These are phyloP conservation scores for Lanmaoa pseudosensibilis DNA, from an alignment of 768 basidiomycete genomes.

Conservation along the genomic window DNA sequence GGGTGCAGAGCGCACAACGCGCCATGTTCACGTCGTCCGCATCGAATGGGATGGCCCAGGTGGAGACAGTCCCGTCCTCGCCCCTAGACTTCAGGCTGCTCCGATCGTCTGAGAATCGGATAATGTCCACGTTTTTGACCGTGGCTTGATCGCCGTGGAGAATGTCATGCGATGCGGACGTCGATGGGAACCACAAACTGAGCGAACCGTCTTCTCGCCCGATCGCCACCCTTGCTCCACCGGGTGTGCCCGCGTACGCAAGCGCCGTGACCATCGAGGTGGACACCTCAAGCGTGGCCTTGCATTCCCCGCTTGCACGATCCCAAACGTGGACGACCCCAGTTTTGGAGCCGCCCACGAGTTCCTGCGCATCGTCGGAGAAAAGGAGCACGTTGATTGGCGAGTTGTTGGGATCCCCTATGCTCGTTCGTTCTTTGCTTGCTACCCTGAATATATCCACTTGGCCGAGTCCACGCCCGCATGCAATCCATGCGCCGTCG, in stretches of 20 bases:
- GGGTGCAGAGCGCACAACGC: neutral
- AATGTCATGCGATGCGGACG: constrained; percentile 12
- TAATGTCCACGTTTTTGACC: constrained; percentile 3
- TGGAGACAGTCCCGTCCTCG: constrained; percentile 8
- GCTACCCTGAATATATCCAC: constrained; percentile 1
- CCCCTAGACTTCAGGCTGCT: constrained; percentile 15
- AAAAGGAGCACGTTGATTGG: constrained; percentile 10
- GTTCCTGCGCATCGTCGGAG: constrained; percentile 11
- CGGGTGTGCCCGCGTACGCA: neutral
- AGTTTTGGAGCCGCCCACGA: constrained; percentile 20
- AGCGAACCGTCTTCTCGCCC: constrained; percentile 22
- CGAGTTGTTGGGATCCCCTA: neutral
- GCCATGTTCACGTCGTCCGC: neutral
- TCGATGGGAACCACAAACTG: constrained; percentile 17
- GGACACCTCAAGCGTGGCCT: neutral
- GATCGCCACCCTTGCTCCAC: constrained; percentile 6
- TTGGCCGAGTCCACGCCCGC: neutral
- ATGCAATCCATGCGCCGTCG: constrained; percentile 3
- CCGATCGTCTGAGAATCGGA: too few species aligned
- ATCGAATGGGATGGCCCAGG: constrained; percentile 8
- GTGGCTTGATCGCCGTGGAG: constrained; percentile 1
- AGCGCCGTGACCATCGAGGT: constrained; percentile 21
- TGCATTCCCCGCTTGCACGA: constrained; percentile 11
- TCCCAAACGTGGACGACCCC: constrained; percentile 25
- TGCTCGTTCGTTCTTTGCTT: neutral